A percentile compares a stretch with the other conserved stretches of the same genome.
Evolutionary conservation across 345 rosid genomes (phyloP).

Genomic region (Murraya paniculata): DNA sequence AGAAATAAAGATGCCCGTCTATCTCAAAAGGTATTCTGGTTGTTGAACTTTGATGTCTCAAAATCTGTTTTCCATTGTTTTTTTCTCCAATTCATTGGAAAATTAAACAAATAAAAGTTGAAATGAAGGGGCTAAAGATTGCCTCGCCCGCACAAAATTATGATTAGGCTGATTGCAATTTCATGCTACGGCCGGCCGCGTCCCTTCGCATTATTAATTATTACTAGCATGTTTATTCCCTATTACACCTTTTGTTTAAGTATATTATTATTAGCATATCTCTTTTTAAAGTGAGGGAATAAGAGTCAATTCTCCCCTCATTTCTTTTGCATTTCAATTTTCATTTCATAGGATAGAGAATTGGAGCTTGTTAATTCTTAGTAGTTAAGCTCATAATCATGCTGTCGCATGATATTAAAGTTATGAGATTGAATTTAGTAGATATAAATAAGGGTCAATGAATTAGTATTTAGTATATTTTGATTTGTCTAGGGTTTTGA

Average conservation of each 20-base stretch:
- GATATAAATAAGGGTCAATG: not conserved
- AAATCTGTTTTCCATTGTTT: not conserved
- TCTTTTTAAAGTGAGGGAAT: conserved; percentile 8
- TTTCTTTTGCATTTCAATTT: not conserved
- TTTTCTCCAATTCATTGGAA: not conserved
- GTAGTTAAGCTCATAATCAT: not conserved
- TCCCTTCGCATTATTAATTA: conserved; percentile 5
- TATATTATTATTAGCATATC: not conserved
- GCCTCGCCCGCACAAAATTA: not conserved
- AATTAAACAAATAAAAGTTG: not conserved
- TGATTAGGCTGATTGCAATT: not conserved
- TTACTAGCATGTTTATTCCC: not conserved
- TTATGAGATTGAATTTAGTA: not conserved
- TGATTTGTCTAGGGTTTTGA: too few relatives aligned
- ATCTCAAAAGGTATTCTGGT: conserved; percentile 15
- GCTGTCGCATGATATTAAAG: not conserved
- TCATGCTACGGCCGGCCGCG: conserved; percentile 28
- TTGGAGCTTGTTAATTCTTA: not conserved
- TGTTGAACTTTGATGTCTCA: conserved; percentile 3
- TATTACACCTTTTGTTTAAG: not conserved
- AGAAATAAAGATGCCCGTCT: conserved; percentile 34
- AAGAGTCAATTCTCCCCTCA: not conserved
- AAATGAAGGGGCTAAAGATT: not conserved
- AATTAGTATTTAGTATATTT: too few relatives aligned
- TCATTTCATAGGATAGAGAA: not conserved